Evolutionary conservation across 163 green algal genomes (phyloP).

Genomic region (Prototheca wickerhamii): DNA sequence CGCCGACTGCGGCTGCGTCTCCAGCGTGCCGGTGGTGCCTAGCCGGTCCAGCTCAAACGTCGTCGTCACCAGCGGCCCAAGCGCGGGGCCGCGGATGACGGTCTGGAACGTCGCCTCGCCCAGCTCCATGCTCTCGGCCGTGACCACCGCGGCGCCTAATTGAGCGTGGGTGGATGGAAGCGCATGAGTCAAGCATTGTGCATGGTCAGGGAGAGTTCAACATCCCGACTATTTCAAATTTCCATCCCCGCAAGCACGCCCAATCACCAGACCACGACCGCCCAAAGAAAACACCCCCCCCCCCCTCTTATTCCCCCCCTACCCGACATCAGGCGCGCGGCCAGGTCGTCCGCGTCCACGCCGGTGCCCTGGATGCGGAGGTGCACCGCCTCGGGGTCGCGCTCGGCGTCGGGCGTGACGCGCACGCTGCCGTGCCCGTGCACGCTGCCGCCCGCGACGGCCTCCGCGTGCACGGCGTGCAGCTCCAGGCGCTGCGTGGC

Average conservation of each 20-base stretch:
- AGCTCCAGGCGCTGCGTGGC: constrained; percentile 65
- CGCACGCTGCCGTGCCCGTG: constrained; percentile 57
- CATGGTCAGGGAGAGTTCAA: too few species aligned
- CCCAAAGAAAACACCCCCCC: not conserved
- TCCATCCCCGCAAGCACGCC: too few species aligned
- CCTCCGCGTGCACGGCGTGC: constrained; percentile 52
- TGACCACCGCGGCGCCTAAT: too few species aligned
- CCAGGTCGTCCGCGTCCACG: constrained; percentile 48
- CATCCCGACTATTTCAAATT: too few species aligned
- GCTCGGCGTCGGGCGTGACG: constrained; percentile 55
- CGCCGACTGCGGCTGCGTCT: constrained; percentile 18
- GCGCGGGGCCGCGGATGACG: constrained; percentile 66
- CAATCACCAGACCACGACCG: too few species aligned
- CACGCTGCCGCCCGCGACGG: constrained; percentile 47
- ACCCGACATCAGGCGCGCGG: constrained; percentile 47
- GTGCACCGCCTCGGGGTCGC: constrained; percentile 51
- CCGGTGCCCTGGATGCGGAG: constrained; percentile 41
- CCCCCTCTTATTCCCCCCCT: too few species aligned
- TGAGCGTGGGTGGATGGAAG: too few species aligned
- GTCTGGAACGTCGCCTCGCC: too few species aligned
- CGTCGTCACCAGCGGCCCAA: too few species aligned
- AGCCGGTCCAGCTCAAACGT: constrained; percentile 3
- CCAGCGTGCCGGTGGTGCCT: constrained; percentile 13
- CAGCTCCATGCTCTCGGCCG: too few species aligned
- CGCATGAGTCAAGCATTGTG: too few species aligned